These are phyloP conservation scores for Mycena floridula DNA, from an alignment of 768 basidiomycete species.

Conservation along the genomic window DNA sequence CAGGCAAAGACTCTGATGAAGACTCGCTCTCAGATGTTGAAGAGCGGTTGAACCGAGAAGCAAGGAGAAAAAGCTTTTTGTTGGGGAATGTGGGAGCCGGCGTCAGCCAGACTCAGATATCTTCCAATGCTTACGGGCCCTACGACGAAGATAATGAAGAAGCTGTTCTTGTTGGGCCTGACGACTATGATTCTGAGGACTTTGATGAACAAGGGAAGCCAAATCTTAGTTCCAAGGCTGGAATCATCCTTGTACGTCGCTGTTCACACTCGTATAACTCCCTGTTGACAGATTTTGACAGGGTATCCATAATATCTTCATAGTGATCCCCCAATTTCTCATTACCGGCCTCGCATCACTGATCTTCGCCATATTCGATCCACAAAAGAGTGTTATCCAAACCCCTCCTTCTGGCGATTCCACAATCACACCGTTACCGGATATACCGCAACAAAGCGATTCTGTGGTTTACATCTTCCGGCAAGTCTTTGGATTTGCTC, in stretches of 20 bases:
- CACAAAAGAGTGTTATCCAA: constrained; percentile 38
- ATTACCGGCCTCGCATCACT: constrained; percentile 82
- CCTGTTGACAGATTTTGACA: constrained; percentile 19
- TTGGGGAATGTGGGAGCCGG: constrained; percentile 21
- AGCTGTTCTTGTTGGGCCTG: constrained; percentile 10
- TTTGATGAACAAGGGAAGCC: constrained; percentile 19
- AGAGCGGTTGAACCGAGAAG: constrained; percentile 10
- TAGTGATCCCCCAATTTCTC: constrained; percentile 92
- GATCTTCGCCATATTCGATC: constrained; percentile 83
- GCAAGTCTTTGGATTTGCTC: constrained; percentile 33
- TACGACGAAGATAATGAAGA: constrained; percentile 20
- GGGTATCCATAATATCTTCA: constrained; percentile 94
- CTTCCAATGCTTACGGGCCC: constrained; percentile 8
- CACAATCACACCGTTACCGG: constrained; percentile 3
- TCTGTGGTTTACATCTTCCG: constrained; percentile 80
- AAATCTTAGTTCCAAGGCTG: constrained; percentile 74
- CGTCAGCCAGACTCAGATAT: constrained; percentile 14
- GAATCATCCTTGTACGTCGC: constrained; percentile 70
- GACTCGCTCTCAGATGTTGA: constrained; percentile 3
- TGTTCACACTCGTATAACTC: not conserved
- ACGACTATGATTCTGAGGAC: too few species aligned
- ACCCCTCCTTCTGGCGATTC: constrained; percentile 10
- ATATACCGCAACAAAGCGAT: constrained; percentile 23
- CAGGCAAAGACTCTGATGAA: constrained; percentile 10
- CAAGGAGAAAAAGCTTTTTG: constrained; percentile 21